phyloP scores from a whole-genome alignment of 2,329 filamentous ascomycete species.

The Scolecobasidium constrictum region DNA sequence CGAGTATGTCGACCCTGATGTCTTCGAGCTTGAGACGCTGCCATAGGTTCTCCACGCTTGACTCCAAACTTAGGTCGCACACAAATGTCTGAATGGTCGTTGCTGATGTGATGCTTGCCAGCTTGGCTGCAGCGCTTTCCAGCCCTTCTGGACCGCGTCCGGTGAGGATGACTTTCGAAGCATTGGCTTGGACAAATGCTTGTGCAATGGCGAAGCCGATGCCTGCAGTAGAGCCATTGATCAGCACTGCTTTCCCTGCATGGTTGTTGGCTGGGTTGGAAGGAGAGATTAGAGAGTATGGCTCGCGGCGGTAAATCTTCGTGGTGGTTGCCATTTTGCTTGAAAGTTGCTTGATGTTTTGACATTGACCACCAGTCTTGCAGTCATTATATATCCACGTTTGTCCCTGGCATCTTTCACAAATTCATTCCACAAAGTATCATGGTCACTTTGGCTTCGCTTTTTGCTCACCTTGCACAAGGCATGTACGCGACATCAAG shows the following conservation, averaged over 20 bases:
- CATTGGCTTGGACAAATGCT: constrained; percentile 1
- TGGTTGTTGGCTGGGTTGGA: background rate
- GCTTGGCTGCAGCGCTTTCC: background rate
- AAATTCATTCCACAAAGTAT: background rate
- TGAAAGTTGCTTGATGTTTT: background rate
- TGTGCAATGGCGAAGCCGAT: constrained; percentile 4
- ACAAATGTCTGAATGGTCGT: background rate
- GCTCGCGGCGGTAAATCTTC: background rate
- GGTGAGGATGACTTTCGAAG: background rate
- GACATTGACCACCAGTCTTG: background rate
- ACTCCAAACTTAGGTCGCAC: background rate
- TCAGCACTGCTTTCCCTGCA: constrained; percentile 2
- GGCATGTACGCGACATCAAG: no score
- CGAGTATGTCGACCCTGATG: background rate
- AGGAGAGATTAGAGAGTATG: background rate
- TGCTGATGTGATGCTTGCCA: background rate
- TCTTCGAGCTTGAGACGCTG: background rate
- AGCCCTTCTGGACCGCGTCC: background rate
- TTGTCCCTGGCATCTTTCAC: background rate
- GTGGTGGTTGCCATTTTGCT: background rate
- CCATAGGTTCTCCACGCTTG: background rate
- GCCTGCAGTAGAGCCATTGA: constrained; percentile 2
- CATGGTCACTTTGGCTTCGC: background rate
- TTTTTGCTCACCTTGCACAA: background rate
- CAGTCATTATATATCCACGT: background rate